Evolutionary conservation across 169 alveolate species (phyloP).

Genomic region (Plasmodium yoelii): DNA sequence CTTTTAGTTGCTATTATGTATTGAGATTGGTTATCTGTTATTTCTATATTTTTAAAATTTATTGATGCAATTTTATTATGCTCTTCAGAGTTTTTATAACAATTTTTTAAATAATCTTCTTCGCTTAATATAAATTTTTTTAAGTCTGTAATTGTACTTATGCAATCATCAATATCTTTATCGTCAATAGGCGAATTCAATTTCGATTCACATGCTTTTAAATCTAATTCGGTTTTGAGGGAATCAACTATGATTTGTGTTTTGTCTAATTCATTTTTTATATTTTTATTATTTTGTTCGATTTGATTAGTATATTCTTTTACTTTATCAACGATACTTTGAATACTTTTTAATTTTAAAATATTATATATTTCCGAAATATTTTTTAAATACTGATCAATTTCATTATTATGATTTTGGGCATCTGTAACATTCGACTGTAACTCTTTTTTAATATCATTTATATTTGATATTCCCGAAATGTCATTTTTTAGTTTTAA

Average conservation of each 20-base stretch:
- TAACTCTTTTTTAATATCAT: background rate
- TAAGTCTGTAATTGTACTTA: no score
- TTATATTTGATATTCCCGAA: background rate
- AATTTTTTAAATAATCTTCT: no score
- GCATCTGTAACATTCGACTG: background rate
- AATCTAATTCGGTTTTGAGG: no score
- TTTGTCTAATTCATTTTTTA: background rate
- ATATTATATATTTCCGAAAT: background rate
- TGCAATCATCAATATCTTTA: no score
- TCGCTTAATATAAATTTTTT: no score
- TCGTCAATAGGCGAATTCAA: no score
- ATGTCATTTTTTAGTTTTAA: no score
- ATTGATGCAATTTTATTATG: background rate
- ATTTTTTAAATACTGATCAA: background rate
- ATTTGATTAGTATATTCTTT: background rate
- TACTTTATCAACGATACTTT: background rate
- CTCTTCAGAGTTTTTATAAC: background rate
- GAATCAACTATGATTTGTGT: no score
- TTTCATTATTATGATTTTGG: background rate
- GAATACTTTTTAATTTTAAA: background rate
- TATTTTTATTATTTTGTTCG: background rate
- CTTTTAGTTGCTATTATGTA: background rate
- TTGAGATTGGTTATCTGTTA: background rate
- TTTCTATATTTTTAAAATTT: background rate
- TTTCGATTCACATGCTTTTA: no score